A percentile compares a stretch with the other conserved stretches of the same genome.
phyloP scores from a whole-genome alignment of 2,329 filamentous ascomycete species.

The Talaromyces funiculosus region DNA sequence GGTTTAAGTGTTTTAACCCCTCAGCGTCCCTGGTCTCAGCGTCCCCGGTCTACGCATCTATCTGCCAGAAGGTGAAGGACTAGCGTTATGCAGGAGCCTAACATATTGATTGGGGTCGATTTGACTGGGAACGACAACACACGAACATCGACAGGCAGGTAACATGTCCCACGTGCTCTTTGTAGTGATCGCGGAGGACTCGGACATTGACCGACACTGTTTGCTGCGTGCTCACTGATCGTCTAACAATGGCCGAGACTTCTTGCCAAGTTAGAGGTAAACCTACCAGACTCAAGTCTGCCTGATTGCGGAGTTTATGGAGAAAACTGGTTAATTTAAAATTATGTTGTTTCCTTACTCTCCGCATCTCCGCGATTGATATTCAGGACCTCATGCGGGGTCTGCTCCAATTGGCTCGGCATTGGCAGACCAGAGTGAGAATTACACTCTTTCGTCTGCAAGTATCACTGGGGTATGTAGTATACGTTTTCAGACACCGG shows the following conservation, averaged over 20 bases:
- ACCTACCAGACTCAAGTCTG: not conserved
- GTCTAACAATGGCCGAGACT: not conserved
- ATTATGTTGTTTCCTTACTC: not conserved
- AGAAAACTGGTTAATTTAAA: not conserved
- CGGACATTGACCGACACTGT: not conserved
- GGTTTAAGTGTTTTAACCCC: not conserved
- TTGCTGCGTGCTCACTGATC: not conserved
- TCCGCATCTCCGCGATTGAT: conserved; percentile 8
- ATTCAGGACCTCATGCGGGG: not conserved
- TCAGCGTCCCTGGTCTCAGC: not conserved
- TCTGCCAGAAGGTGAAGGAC: not conserved
- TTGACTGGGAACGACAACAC: not conserved
- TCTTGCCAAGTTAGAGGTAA: not conserved
- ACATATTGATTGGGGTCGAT: not conserved
- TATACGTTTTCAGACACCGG: conserved; percentile 2
- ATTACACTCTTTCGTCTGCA: not conserved
- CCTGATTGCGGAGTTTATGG: not conserved
- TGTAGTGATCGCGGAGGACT: not conserved
- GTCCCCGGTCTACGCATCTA: not conserved
- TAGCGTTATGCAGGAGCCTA: conserved; percentile 3
- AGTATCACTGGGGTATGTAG: not conserved
- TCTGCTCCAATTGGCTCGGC: conserved; percentile 2
- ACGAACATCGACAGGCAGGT: not conserved
- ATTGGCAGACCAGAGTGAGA: not conserved
- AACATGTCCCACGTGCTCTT: not conserved